These are phyloP conservation scores for Russula vinacea DNA, from an alignment of 768 basidiomycete genomes.

Conservation along the genomic window DNA sequence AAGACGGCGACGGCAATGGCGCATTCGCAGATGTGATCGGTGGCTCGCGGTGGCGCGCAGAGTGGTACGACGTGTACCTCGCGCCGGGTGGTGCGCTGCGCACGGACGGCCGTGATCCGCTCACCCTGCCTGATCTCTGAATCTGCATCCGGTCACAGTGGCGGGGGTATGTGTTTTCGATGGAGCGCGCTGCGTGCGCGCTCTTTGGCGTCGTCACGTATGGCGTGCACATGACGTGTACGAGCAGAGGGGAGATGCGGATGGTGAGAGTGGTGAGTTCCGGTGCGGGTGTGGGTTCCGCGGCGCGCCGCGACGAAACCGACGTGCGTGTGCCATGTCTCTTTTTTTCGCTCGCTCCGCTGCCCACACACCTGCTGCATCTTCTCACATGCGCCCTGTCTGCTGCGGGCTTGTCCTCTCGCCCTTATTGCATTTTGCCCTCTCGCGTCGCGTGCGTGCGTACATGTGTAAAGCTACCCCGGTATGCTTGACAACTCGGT, in stretches of 20 bases:
- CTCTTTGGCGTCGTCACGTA: conserved; percentile 89
- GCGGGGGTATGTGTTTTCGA: conserved; percentile 80
- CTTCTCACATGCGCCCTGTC: not conserved
- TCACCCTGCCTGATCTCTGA: too few relatives aligned
- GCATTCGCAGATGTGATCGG: conserved; percentile 65
- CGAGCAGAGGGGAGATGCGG: conserved; percentile 40
- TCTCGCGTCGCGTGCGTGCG: not conserved
- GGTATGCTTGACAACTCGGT: conserved; percentile 86
- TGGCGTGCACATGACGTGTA: conserved; percentile 90
- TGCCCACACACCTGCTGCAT: not conserved
- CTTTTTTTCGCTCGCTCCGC: not conserved
- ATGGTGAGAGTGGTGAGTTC: conserved; percentile 31
- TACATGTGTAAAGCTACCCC: conserved; percentile 57
- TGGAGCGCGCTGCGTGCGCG: conserved; percentile 87
- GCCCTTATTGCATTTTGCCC: not conserved
- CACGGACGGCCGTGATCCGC: conserved; percentile 31
- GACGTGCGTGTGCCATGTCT: conserved; percentile 54
- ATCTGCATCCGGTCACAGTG: too few relatives aligned
- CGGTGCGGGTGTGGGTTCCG: conserved; percentile 81
- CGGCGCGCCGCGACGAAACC: conserved; percentile 81
- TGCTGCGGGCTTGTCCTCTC: not conserved
- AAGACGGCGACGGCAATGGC: conserved; percentile 44
- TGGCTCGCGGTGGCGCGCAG: conserved; percentile 77
- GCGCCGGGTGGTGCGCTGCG: conserved; percentile 63
- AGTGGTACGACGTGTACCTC: conserved; percentile 75